Percentiles rank a stretch among this genome's conserved stretches.
phyloP scores from a whole-genome alignment of 352 stramenopile genomes.

The Pythium aquatile region DNA sequence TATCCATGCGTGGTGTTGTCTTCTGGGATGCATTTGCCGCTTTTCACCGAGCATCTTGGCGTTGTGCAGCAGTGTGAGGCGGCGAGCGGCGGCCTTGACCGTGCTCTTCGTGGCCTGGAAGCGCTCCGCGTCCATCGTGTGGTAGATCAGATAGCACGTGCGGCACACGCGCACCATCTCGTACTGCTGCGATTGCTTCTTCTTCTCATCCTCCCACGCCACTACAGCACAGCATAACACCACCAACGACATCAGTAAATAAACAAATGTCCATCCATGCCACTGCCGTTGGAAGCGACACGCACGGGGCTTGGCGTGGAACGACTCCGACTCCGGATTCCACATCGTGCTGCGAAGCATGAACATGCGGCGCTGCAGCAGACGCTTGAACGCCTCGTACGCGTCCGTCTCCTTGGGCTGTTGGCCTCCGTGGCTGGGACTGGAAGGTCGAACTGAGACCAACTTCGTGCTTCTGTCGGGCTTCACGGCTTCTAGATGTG shows the following conservation, averaged over 20 bases:
- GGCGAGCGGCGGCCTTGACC: conserved; percentile 24
- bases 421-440: conserved; percentile 5
- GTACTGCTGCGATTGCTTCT: conserved; percentile 28
- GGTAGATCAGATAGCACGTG: conserved; percentile 30
- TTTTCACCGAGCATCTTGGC: conserved; percentile 21
- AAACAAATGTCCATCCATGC: neutral
- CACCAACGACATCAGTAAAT: neutral
- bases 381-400: conserved; percentile 35
- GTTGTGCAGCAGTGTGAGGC: conserved; percentile 27
- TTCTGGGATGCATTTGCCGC: neutral
- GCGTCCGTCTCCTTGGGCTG: neutral
- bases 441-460: neutral
- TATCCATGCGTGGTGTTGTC: conserved; percentile 4
- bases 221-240: conserved; percentile 26
- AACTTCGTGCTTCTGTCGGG: neutral
- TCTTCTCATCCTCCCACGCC: conserved; percentile 45
- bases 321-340: conserved; percentile 63
- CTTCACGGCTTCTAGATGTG: conserved; percentile 11
- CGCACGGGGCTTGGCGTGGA: conserved; percentile 47
- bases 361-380: conserved; percentile 64
- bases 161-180: conserved; percentile 30
- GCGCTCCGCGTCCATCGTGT: conserved; percentile 27
- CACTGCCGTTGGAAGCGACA: neutral
- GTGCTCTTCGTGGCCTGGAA: conserved; percentile 30
- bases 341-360: conserved; percentile 71